Base-by-base conservation (phyloP, 2,329 filamentous ascomycete genomes). In the Trichothecium roseum region DNA sequence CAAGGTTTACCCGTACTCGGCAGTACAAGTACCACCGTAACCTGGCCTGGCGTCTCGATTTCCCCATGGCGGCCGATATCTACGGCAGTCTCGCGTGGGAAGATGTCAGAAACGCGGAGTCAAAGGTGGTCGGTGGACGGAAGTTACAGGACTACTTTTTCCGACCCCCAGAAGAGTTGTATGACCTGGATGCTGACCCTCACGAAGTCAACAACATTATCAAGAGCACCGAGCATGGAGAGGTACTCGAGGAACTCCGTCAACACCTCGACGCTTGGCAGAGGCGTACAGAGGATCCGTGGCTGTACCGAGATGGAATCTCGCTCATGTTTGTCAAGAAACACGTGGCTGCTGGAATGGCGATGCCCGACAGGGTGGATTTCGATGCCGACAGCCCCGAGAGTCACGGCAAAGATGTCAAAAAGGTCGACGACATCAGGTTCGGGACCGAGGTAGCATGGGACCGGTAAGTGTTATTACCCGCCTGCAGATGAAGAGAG, bases 1-100 rank as follows among this genome's bases (percentile, higher is more conserved):
- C 66, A 2, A 56, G 66, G 10, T 63, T 56, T 41, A 49, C 69
- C 26, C 61, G 66, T n/a, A 56, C 48, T 3, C 45, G 43, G 0
- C 47, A 49, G 5, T 68, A 56, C 54, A 70, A 69, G 44, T 69
- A 69, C 42, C 66, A 70, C 42, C 59, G 67, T 13, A 70, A 70
- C 33, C 50, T 69, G 1, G 59, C 60, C 12, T 69, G 62, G 63
- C 50, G 55, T 3, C 57, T 71, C 1, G 64, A 69, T 37, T 69
- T 70, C 39, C 61, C 65, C 2, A 65, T 70, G 33, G 57, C 62
- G 0, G 56, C 53, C 9, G 66, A 69, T 40, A 48, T 70, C 1
- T 69, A 68, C 38, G 59, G 50, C 4, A 58, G 52, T 1, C 44
- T 66, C 7, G 54, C 57, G 0, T 69, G 57, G 47, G 64, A 70